Evolutionary conservation across 1,139 yeast species (phyloP), one percentile per base, ranked within the genome.

Genomic region (Geotrichum bryndzae): DNA sequence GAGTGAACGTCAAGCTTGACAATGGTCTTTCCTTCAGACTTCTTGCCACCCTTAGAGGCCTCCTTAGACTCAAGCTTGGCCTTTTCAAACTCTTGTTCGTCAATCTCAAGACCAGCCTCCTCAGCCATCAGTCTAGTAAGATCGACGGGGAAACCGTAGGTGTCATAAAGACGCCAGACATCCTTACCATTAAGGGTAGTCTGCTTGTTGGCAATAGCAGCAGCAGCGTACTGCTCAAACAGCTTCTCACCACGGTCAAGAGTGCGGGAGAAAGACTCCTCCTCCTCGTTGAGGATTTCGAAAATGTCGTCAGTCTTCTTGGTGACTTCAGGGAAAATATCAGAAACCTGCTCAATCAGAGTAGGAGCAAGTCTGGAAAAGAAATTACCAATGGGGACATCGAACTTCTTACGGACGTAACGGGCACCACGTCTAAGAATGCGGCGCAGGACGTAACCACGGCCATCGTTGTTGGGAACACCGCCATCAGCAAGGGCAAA

Each of bases 101-200:
- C 97, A 68, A 94, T 92, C 70, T 86, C 87, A 69, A 94, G 82
- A n/a, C 96, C 96, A 62, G 95, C 90, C 78, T 94, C 99, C 77
- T 92, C 98, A 54, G 99, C 99, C 99, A 94, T 95, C 73, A 94
- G 83, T 74, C 96, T 85, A 51, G 99, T 95, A 75, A 94, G 84
- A 77, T 94, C 99, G 61, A 91, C 97, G 53, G 99, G 99, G 88
- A 94, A 94, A 62, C 99, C 99, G 73, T 92, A 94, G n/a, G 99
- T 95, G 72, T 94, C 99, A 70, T 95, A 95, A 71, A 94, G 81
- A 78, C 99, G 85, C 99, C 99, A 94, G 52, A 94, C 99, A 73
- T 94, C 97, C 71, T 84, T 87, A 74, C 99, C 99, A 58, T 90
- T 84, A 66, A 94, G 82, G 52, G 88, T 84, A 75, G 87, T 92